Evolutionary conservation across 306 rosid genomes (phyloP), one percentile per base, ranked within the genome.

Genomic region (Lupinus albus): DNA sequence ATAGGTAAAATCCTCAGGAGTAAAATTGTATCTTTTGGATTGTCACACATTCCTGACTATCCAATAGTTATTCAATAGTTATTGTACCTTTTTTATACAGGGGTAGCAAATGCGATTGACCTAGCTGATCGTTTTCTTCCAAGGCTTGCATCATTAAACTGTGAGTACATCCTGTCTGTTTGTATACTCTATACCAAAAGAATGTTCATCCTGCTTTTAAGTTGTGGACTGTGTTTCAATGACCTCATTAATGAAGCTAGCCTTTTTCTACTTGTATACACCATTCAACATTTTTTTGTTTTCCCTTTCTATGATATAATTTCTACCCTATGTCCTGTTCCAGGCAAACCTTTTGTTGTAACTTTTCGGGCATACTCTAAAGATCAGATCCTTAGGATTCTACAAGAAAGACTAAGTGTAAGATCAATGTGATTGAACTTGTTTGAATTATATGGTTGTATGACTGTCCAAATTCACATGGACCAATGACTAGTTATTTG

Each of bases 41-140:
- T 44, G 20, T n/a, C 18, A 17, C 18, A 18, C 33, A 42, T 18
- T 55, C 62, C 32, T 67, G 68, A 25, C 3, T 14, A 35, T 56
- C 38, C 33, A 15, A 7, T 50, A 60, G 4, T 33, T n/a, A 53
- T 17, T 44, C 33, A 15, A 7, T 50, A 60, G 4, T 33, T n/a
- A 53, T 17, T 44, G 38, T 18, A 41, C 67, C 46, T 36, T 36
- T 57, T 64, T 50, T 45, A 45, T 75, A 49, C 84, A 93, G 99
- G 97, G 60, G 83, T 90, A 54, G 95, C 99, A 7, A 93, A 93
- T 83, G 96, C 99, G 48, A 93, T 93, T 15, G 96, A 93, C 66
- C 83, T 93, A 30, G 91, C 99, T 16, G 99, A 86, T 74, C 97
- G 97, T 46, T 93, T 90, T 76, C 91, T 93, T 73, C 99, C 99